Base-by-base conservation (phyloP, 257 asterid species). In the Solanum piurae region DNA sequence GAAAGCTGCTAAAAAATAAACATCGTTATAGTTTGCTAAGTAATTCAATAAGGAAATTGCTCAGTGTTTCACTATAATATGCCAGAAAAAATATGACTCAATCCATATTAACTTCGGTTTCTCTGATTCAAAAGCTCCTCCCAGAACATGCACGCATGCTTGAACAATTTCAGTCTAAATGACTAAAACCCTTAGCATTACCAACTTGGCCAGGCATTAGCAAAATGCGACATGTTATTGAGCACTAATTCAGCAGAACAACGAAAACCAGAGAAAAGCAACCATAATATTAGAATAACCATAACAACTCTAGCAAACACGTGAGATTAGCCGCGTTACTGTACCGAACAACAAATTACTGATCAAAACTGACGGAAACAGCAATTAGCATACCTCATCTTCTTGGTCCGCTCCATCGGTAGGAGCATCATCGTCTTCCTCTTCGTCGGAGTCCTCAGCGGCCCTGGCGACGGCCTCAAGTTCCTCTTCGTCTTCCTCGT, bases 401-500 rank as follows among this genome's bases (percentile, higher is more conserved):
- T 90, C 94, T 37, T 90, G 94, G 42, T 80, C 90, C 21, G 85
- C 94, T 3, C 46, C 93, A 31, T 86, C 88, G 25, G 77, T 90
- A 4, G 87, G 92, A 21, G 75, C 92, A 21, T 88, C 95, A 9
- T 93, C 93, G 0, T 92, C 96, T 9, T 92, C 98, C 5, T 93
- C 96, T 3, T 91, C 86, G 2, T 49, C 98, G 1, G 95, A 94
- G 58, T 95, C 98, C 3, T 95, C 98, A 29, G 98, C 98, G 5
- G 93, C 46, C 62, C 99, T 94, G 33, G 98, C 98, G 6, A 98
- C 99, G 12, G 96, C 99, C 87, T 95, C 97, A 8, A 95, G 96
- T 91, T 98, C 99, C 92, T 94, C 98, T 74, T 98, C 98, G 58
- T 97, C 99, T 66, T 92, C 98, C 89, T 93, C 98, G 2, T 94